Base-by-base conservation (phyloP, 805 yeast species). In the Tetrapisispora taiwanensis region DNA sequence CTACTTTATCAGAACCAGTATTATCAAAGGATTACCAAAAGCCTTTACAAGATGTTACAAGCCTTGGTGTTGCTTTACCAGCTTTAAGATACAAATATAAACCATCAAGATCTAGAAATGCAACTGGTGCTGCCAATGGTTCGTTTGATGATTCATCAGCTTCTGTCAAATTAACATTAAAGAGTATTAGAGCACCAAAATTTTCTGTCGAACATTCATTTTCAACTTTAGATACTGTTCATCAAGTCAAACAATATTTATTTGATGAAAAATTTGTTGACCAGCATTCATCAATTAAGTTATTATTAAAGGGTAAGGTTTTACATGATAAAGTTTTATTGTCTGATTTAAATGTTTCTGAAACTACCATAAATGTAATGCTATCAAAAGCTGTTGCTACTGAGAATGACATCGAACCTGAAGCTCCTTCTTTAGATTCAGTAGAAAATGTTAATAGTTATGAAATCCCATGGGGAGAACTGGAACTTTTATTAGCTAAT, bases 121-220 rank as follows among this genome's bases (percentile, higher is more conserved):
- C 30, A 14, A 34, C 39, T 3, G 22, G 7, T 4, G 28, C 18
- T 14, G 24, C 41, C 8, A 30, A 32, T 9, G 36, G 10, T 15
- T 36, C 22, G 2, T 20, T 33, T 18, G 32, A 27, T 18, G 20
- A 15, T 4, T 22, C 22, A n/a, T 26, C 39, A 6, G 20, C 22
- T 14, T 19, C 39, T 32, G 42, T 53, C 17, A 46, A 49, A 13
- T 63, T 73, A 14, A 53, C 60, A 4, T 69, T 85, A 57, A 81
- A 81, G 60, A 81, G 89, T 27, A 73, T 86, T 44, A 78, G 79
- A 53, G 75, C 81, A 4, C 95, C 95, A 6, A 84, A 79, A 56
- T 82, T 84, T 60, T 59, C 65, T 32, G 49, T 66, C 14, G 50
- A 56, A 14, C 48, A 59, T 19, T 48, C 57, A 19, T 52, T 59